A percentile compares a stretch with the other conserved stretches of the same genome.
phyloP scores from a whole-genome alignment of 2,329 filamentous ascomycete genomes.

The Paecilomyces formosus region DNA sequence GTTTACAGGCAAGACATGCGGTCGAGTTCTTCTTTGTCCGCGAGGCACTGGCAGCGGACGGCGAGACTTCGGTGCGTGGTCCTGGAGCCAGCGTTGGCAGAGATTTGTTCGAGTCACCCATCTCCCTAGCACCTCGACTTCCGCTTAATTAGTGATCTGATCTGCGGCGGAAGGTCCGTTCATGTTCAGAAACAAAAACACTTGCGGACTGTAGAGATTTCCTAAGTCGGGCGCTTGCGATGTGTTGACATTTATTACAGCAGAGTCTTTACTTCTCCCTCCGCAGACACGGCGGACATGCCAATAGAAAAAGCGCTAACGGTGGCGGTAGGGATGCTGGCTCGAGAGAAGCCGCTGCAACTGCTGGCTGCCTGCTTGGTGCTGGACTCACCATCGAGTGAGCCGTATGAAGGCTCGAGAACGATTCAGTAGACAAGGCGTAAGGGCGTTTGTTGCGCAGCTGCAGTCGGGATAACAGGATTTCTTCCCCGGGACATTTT shows the following conservation, averaged over 20 bases:
- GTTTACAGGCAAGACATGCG: conserved; percentile 27
- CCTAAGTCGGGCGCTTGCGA: background rate
- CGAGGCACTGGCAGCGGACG: conserved; percentile 12
- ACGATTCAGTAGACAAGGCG: background rate
- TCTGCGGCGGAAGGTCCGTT: background rate
- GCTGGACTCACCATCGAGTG: background rate
- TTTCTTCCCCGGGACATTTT: background rate
- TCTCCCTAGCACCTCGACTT: background rate
- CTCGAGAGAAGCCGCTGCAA: background rate
- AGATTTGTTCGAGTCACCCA: conserved; percentile 12
- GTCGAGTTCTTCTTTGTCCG: conserved; percentile 29
- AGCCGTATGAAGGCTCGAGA: background rate
- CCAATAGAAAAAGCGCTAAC: background rate
- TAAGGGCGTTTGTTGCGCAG: background rate
- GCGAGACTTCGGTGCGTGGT: conserved; percentile 12
- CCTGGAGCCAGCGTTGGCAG: conserved; percentile 22
- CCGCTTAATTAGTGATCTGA: background rate
- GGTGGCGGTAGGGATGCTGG: background rate
- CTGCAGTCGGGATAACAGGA: background rate
- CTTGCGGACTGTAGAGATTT: background rate
- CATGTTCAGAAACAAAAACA: background rate
- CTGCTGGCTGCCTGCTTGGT: background rate
- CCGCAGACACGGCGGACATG: background rate
- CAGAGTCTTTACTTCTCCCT: background rate
- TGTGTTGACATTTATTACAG: background rate